Conservation (phyloP, 2,329 filamentous ascomycete genomes). For the Escovopsis sp. region DNA sequence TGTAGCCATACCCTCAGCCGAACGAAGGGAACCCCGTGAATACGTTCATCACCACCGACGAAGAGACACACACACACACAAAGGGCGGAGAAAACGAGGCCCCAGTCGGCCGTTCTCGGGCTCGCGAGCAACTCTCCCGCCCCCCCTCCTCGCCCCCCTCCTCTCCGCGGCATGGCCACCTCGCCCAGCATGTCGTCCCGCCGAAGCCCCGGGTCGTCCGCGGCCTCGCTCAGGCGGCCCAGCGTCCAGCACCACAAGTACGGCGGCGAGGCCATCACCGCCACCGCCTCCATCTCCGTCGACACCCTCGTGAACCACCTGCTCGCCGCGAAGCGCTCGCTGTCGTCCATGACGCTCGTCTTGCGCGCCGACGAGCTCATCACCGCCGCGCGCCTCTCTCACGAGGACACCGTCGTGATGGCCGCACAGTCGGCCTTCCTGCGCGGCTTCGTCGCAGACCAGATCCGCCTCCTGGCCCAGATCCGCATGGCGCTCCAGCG, state of each 20-base stretch:
- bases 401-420: constrained; percentile 67
- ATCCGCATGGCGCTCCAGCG: constrained; percentile 36
- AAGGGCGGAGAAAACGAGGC: no score
- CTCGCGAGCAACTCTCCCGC: no score
- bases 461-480: constrained; percentile 35
- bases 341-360: constrained; percentile 71
- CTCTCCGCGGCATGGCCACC: constrained; percentile 17
- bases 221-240: constrained; percentile 19
- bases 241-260: constrained; percentile 10
- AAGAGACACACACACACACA: no score
- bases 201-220: constrained; percentile 22
- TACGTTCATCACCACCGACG: no score
- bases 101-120: no score
- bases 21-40: no score
- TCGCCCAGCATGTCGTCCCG: constrained; percentile 21
- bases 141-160: no score
- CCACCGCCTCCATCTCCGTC: constrained; percentile 27
- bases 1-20: neutral
- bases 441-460: constrained; percentile 42
- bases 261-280: neutral
- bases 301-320: constrained; percentile 74
- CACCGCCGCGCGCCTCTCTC: constrained; percentile 54
- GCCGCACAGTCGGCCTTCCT: constrained; percentile 56
- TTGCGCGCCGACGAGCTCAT: constrained; percentile 80
- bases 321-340: constrained; percentile 71